Conservation (phyloP, 768 basidiomycete genomes). For the Floccularia luteovirens region DNA sequence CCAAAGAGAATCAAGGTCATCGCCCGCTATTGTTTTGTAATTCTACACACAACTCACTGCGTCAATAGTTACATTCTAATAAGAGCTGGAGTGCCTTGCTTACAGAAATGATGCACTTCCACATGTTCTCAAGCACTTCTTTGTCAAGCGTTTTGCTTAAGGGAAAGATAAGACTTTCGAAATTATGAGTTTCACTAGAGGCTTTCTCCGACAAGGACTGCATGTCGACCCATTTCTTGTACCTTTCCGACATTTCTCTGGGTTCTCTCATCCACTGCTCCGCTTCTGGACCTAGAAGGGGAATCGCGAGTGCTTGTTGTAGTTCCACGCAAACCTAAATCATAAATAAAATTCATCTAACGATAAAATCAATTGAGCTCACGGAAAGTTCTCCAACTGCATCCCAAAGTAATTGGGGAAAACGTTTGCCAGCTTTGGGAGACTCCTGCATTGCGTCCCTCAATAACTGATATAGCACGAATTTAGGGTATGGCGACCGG, state of each 20-base stretch:
- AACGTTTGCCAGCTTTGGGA: constrained; percentile 65
- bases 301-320: constrained; percentile 54
- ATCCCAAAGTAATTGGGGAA: constrained; percentile 76
- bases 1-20: constrained; percentile 60
- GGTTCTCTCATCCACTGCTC: constrained; percentile 41
- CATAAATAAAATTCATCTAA: constrained; percentile 1
- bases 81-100: constrained; percentile 7
- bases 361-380: constrained; percentile 11
- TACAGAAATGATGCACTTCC: constrained; percentile 57
- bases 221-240: constrained; percentile 63
- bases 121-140: constrained; percentile 48
- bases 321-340: constrained; percentile 56
- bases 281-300: constrained; percentile 50
- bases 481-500: constrained; percentile 55
- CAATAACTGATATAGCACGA: constrained; percentile 58
- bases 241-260: constrained; percentile 51
- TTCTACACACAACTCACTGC: too few relatives aligned
- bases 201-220: constrained; percentile 56
- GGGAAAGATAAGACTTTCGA: constrained; percentile 52
- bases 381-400: constrained; percentile 79
- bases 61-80: too few relatives aligned
- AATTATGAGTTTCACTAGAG: constrained; percentile 37
- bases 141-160: constrained; percentile 46
- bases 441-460: constrained; percentile 68
- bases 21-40: constrained; percentile 43